Base-by-base conservation (phyloP, 768 basidiomycete species). In the Pleurotus pulmonarius region DNA sequence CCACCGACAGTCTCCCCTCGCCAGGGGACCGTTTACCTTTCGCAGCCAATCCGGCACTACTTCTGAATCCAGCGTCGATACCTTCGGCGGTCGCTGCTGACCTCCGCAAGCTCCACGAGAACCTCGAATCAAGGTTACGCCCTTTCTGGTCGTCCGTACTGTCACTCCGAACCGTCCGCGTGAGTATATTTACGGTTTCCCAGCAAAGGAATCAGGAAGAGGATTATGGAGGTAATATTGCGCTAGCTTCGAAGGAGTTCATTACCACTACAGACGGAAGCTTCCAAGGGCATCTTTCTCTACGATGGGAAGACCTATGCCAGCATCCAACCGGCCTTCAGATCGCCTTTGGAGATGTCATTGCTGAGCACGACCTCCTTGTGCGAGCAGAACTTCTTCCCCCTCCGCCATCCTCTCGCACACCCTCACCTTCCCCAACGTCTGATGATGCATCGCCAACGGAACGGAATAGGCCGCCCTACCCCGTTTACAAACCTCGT, bases 71-170 rank as follows among this genome's bases (percentile, higher is more conserved):
- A 38, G 26, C 49, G 22, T 20, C 61, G 56, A 60, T 43, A 43
- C 55, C 58, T 9, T 49, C 56, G 4, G 56, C 59, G 7, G 47
- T 60, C 9, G 52, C 63, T 6, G 44, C 63, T 43, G 61, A 65
- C 24, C 65, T 88, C 15, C 79, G 75, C 3, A 77, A 80, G 22
- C 75, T 87, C 52, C 87, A 94, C 59, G 75, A 76, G 11, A 95
- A 94, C 63, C 77, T 96, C 4, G 89, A 93, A 65, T 69, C 78
- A 4, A 84, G 94, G 0, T 71, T 96, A 22, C 83, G 81, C 47
- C 83, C 87, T 0, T 94, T 96, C 70, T 94, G 91, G 91, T 81
- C 87, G 2, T 83, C 85, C 3, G 83, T 83, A 0, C 73, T 95
- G 0, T 64, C 87, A 8, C 76, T 82, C 22, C 81, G 92, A 15